Base-by-base conservation (phyloP, 805 yeast species). In the Komagataella mondaviorum region DNA sequence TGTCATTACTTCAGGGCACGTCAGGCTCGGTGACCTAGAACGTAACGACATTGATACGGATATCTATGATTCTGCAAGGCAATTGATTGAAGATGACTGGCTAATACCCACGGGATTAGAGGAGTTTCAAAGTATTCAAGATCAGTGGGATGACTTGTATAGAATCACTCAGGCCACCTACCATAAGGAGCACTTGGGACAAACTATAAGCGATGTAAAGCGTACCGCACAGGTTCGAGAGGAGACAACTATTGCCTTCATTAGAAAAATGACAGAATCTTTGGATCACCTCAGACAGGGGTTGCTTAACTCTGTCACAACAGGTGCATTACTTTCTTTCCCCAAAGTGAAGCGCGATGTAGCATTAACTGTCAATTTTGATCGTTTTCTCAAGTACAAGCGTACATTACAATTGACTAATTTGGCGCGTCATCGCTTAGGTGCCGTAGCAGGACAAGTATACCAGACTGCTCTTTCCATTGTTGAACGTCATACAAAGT, bases 391-490 rank as follows among this genome's bases (percentile, higher is more conserved):
- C 50, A 83, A 88, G 60, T 67, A 76, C 39, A 72, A 82, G 59
- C 75, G 97, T 56, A 74, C 85, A 8, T 63, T 69, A 47, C 85
- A 85, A 56, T 71, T 93, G 14, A 77, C 71, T 1, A 77, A 77
- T 39, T 72, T 85, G 49, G 85, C 83, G 12, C 71, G 73, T 30
- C 82, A 84, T 48, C 73, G 88, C 51, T 65, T 89, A 36, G 98
- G 98, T 2, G 66, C 73, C 6, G 64, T 85, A 2, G 72, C 95
- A 0, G 73, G 93, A 0, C 65, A 71, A 47, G 73, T 93, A 8
- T 91, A 86, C 61, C 71, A 71, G 48, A 63, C 72, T 8, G 79
- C 82, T 3, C 72, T 93, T 52, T 56, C 65, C 16, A 60, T 75
- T 45, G 70, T 85, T 17, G 96, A 88, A 62, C 72, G 69, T 55